phyloP scores from a whole-genome alignment of 2,329 filamentous ascomycete species.

The Ophiostoma tasmaniense region DNA sequence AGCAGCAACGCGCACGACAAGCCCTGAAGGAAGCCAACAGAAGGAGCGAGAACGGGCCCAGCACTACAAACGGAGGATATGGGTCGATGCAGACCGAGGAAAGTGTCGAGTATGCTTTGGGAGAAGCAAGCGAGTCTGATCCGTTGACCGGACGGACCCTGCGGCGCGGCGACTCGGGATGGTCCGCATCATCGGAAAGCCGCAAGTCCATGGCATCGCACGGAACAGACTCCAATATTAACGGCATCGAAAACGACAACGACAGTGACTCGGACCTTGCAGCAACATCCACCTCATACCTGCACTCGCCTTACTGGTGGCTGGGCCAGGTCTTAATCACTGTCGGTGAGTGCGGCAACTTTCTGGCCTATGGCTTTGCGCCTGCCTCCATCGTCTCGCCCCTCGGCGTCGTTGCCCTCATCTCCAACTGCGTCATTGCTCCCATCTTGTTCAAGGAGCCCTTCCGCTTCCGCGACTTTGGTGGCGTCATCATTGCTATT shows the following conservation, averaged over 20 bases:
- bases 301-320: slow-evolving; percentile 96
- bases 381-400: slow-evolving; percentile 96
- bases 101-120: slow-evolving; percentile 21
- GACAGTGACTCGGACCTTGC: slow-evolving; percentile 23
- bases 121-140: slow-evolving; percentile 38
- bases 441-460: slow-evolving; percentile 87
- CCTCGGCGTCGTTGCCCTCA: slow-evolving; percentile 87
- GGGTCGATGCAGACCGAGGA: slow-evolving; percentile 23
- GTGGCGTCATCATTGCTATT: slow-evolving; percentile 81
- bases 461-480: slow-evolving; percentile 76
- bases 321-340: slow-evolving; percentile 85
- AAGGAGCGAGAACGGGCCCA: background rate
- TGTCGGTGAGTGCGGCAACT: slow-evolving; percentile 89
- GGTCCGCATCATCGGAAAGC: background rate
- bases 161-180: slow-evolving; percentile 17
- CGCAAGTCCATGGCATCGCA: slow-evolving; percentile 12
- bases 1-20: slow-evolving; percentile 51
- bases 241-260: slow-evolving; percentile 24
- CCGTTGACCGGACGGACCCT: slow-evolving; percentile 35
- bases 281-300: slow-evolving; percentile 51
- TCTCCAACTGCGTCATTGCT: slow-evolving; percentile 95
- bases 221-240: slow-evolving; percentile 23
- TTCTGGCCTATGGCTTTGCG: slow-evolving; percentile 93
- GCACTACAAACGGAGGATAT: background rate
- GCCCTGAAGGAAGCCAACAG: slow-evolving; percentile 35